phyloP scores from a whole-genome alignment of 164 flowering plant species.

The Stephania cephalantha region DNA sequence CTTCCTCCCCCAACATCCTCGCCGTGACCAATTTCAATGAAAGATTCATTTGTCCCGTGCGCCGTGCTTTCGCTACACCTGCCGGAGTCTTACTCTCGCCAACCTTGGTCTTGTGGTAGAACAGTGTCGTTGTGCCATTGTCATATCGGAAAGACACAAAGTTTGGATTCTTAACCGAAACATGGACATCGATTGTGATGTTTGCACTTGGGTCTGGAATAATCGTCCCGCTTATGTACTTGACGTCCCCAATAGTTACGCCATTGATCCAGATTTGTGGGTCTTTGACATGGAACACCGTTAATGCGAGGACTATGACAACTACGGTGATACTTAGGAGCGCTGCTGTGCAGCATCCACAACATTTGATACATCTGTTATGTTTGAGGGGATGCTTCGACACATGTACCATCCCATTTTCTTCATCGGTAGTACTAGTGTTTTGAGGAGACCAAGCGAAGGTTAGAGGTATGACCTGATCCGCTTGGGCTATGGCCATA shows the following conservation, averaged over 20 bases:
- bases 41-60: slow-evolving; percentile 33
- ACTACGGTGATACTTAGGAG: slow-evolving; percentile 20
- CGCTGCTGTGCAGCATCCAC: slow-evolving; percentile 34
- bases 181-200: slow-evolving; percentile 20
- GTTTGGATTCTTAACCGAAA: slow-evolving; percentile 42
- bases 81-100: slow-evolving; percentile 33
- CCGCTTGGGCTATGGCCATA: slow-evolving; percentile 19
- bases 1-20: slow-evolving; percentile 21
- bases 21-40: slow-evolving; percentile 42
- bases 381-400: slow-evolving; percentile 4
- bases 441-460: slow-evolving; percentile 10
- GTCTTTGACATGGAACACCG: slow-evolving; percentile 36
- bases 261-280: slow-evolving; percentile 35
- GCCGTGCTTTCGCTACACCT: slow-evolving; percentile 33
- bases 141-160: slow-evolving; percentile 31
- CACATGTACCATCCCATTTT: slow-evolving; percentile 5
- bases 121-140: slow-evolving; percentile 26
- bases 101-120: slow-evolving; percentile 22
- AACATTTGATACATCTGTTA: slow-evolving; percentile 24
- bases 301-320: slow-evolving; percentile 31
- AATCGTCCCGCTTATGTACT: background rate
- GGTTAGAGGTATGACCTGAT: slow-evolving; percentile 30
- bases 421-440: slow-evolving; percentile 14
- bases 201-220: slow-evolving; percentile 2
- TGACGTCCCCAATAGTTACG: slow-evolving; percentile 18